Base-by-base conservation (phyloP, 2,329 filamentous ascomycete species). In the Aureobasidium sp. region DNA sequence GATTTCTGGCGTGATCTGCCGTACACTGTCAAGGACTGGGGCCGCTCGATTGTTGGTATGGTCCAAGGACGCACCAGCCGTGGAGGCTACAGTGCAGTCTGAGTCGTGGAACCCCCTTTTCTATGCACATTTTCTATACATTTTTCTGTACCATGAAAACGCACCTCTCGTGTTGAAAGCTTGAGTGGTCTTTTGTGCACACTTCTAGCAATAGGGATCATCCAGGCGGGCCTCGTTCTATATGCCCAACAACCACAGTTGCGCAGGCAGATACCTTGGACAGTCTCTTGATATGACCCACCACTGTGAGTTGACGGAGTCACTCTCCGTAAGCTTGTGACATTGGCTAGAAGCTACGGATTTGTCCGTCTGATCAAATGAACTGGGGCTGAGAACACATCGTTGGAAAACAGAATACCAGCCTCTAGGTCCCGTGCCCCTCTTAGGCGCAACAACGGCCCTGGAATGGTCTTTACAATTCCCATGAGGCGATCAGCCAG, bases 81-180 rank as follows among this genome's bases (percentile, higher is more conserved):
- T 70, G 93, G 93, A 49, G 94, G 94, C 2, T 99, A 99, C 77
- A 96, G 90, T 70, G 94, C 94, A 49, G 93, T 99, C 67, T 96
- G 79, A 80, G 47, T n/a, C 6, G 22, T 60, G 22, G 34, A 22
- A 17, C 17, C 5, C 37, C 39, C 36, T 12, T 37, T 60, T n/a
- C 17, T 42, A 41, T 42, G 57, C 42, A 58, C 14, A 58, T 34
- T 20, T 12, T 42, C 29, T 27, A 8, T 29, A 36, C 41, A 22
- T 36, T 20, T 34, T 55, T 12, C 12, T 45, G 20, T 25, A 45
- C 5, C 2, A 27, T 14, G 42, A 27, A 45, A 27, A 11, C 42
- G 20, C 22, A 20, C 42, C 22, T 45, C 37, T 3, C 22, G 49
- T 39, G 29, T 52, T 22, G 14, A 45, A 27, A 17, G 12, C 22